These are phyloP conservation scores for Tothia fuscella DNA, from an alignment of 2,329 filamentous ascomycete genomes.

Conservation along the genomic window DNA sequence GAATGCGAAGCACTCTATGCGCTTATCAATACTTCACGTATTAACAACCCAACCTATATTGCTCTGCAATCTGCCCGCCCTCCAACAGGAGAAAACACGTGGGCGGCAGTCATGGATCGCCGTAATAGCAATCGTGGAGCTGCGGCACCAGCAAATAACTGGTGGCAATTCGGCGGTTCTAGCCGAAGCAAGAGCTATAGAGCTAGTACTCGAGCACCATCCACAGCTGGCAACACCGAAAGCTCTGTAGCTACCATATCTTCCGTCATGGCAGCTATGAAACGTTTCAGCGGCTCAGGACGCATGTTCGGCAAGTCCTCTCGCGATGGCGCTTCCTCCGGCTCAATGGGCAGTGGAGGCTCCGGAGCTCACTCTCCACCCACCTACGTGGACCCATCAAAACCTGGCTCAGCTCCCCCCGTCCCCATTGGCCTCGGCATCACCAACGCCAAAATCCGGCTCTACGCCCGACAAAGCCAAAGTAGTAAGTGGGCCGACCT, in stretches of 20 bases:
- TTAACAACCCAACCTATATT: conserved; percentile 88
- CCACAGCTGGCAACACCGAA: conserved; percentile 54
- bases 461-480: conserved; percentile 65
- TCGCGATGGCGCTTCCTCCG: conserved; percentile 35
- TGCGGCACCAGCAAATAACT: not conserved
- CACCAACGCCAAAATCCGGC: conserved; percentile 70
- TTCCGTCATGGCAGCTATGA: conserved; percentile 66
- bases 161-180: conserved; percentile 28
- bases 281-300: conserved; percentile 59
- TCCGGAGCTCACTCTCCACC: not conserved
- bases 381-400: conserved; percentile 1
- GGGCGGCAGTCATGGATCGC: conserved; percentile 40
- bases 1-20: conserved; percentile 77
- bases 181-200: conserved; percentile 45
- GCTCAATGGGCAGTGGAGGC: conserved; percentile 35
- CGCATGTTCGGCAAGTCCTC: conserved; percentile 65
- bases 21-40: conserved; percentile 75
- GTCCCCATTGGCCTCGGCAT: conserved; percentile 37
- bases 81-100: conserved; percentile 35
- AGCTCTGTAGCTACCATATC: conserved; percentile 66
- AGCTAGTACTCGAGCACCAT: conserved; percentile 39
- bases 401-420: not conserved
- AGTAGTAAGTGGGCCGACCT: conserved; percentile 75
- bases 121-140: conserved; percentile 23
- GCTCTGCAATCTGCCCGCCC: conserved; percentile 60